phyloP scores from a whole-genome alignment of 805 yeast genomes.

The Saitoella complicata region DNA sequence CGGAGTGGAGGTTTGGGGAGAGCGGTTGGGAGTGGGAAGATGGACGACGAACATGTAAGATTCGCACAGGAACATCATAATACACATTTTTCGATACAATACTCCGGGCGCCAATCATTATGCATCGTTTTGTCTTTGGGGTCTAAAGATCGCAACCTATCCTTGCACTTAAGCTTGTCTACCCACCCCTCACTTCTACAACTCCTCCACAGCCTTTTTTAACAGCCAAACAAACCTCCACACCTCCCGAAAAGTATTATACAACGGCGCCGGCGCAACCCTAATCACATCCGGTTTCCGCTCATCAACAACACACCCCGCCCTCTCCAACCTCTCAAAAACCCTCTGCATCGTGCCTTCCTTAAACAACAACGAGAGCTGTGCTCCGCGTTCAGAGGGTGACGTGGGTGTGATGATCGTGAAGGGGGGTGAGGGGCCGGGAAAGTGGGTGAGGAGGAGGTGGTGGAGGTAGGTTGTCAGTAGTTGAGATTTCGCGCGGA shows the following conservation, averaged over 20 bases:
- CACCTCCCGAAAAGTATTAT: conserved; percentile 61
- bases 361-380: conserved; percentile 56
- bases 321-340: conserved; percentile 29
- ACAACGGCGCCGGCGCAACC: conserved; percentile 73
- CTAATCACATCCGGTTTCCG: conserved; percentile 82
- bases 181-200: too few species aligned
- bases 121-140: too few species aligned
- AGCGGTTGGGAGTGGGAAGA: too few species aligned
- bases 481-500: conserved; percentile 39
- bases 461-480: conserved; percentile 43
- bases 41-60: too few species aligned
- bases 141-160: too few species aligned
- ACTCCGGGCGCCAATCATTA: too few species aligned
- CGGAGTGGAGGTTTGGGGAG: too few species aligned
- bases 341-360: conserved; percentile 52
- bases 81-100: background rate
- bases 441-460: conserved; percentile 27
- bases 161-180: too few species aligned
- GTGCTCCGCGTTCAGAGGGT: conserved; percentile 55
- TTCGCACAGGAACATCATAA: too few species aligned
- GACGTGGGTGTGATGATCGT: conserved; percentile 59
- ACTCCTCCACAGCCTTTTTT: conserved; percentile 24
- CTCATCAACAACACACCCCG: conserved; percentile 72
- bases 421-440: conserved; percentile 24
- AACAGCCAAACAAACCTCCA: conserved; percentile 30